Evolutionary conservation across 2,329 filamentous ascomycete genomes (phyloP).

Genomic region (Diplodia intermedia): DNA sequence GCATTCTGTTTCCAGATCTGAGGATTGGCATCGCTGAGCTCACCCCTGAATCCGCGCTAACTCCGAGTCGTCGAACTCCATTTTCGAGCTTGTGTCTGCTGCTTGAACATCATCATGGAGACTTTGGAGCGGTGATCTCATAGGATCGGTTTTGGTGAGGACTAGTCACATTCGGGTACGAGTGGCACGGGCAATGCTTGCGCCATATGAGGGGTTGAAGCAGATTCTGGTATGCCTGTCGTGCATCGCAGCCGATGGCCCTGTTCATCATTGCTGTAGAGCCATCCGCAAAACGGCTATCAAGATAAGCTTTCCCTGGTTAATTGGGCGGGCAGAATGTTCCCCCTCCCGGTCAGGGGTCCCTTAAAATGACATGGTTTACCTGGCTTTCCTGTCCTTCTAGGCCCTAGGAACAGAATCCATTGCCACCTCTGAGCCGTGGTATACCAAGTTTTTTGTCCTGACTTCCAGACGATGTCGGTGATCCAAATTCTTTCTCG

Average conservation of each 20-base stretch:
- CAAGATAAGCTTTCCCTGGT: not conserved
- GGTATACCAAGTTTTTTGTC: too few species aligned
- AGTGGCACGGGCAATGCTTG: not conserved
- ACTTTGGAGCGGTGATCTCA: not conserved
- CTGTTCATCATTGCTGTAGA: not conserved
- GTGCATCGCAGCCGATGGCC: not conserved
- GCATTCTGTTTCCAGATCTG: not conserved
- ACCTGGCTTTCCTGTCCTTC: too few species aligned
- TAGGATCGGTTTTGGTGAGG: not conserved
- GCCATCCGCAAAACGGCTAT: not conserved
- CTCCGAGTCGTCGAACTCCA: not conserved
- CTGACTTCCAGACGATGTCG: too few species aligned
- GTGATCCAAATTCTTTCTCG: too few species aligned
- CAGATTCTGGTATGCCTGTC: not conserved
- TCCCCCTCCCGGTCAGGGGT: not conserved
- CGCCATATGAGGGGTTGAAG: not conserved
- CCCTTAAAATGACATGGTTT: not conserved
- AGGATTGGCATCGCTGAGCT: not conserved
- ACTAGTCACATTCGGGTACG: not conserved
- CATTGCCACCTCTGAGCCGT: too few species aligned
- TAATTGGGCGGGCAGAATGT: not conserved
- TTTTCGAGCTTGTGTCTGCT: not conserved
- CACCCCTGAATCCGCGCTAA: not conserved
- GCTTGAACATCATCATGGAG: not conserved
- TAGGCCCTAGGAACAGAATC: not conserved